Evolutionary conservation across 2,329 filamentous ascomycete genomes (phyloP).

Genomic region (Xylariaceae sp.): DNA sequence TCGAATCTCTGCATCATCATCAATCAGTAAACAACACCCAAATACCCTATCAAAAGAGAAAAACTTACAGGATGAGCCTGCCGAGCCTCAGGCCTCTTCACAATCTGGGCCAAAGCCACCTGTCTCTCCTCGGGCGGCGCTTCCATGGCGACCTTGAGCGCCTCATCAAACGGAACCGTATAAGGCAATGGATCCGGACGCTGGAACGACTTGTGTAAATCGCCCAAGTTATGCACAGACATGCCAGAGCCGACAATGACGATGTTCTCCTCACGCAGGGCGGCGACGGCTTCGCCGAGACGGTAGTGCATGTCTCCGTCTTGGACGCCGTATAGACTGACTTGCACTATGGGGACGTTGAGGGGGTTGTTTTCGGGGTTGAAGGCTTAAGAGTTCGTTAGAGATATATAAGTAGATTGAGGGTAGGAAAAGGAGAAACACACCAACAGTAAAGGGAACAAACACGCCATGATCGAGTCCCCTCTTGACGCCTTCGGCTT

Average conservation of each 20-base stretch:
- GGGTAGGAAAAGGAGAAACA: conserved; percentile 7
- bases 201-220: conserved; percentile 44
- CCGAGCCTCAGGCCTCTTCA: conserved; percentile 40
- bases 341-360: conserved; percentile 64
- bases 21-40: neutral
- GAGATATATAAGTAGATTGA: neutral
- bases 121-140: conserved; percentile 35
- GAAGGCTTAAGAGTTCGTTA: conserved; percentile 44
- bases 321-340: conserved; percentile 61
- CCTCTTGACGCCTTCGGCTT: conserved; percentile 53
- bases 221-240: conserved; percentile 66
- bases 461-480: conserved; percentile 74
- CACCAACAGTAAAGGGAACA: conserved; percentile 55
- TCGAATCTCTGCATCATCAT: conserved; percentile 36
- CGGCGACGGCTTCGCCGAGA: conserved; percentile 60
- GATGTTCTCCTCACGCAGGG: conserved; percentile 62
- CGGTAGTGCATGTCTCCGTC: conserved; percentile 61
- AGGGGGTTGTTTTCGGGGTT: conserved; percentile 56
- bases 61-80: conserved; percentile 41
- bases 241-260: conserved; percentile 68
- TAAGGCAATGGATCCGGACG: conserved; percentile 49
- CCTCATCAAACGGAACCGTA: conserved; percentile 59
- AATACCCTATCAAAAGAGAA: neutral
- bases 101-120: conserved; percentile 37
- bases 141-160: conserved; percentile 60